Evolutionary conservation across 2,329 filamentous ascomycete species (phyloP).

Genomic region (Cladosporium colombiae): DNA sequence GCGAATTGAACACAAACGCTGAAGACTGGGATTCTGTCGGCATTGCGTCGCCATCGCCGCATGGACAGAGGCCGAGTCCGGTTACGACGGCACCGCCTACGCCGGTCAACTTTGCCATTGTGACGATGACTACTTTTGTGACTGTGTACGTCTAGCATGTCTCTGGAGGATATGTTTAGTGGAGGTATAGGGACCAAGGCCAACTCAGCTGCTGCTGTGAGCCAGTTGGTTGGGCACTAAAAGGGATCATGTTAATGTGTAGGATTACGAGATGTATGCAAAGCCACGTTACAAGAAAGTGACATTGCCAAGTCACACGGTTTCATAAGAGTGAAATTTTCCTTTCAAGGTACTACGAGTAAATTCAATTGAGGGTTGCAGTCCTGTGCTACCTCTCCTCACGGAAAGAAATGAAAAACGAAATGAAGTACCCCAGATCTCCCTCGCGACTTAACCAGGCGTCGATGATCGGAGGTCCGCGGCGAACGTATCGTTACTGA

Average conservation of each 20-base stretch:
- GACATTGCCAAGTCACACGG: neutral
- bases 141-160: constrained; percentile 11
- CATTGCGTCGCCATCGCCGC: neutral
- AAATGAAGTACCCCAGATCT: neutral
- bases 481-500: neutral
- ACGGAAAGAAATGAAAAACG: neutral
- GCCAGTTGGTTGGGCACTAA: neutral
- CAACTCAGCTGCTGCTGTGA: neutral
- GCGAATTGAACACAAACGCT: neutral
- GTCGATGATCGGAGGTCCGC: neutral
- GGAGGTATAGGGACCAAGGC: too few relatives aligned
- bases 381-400: neutral
- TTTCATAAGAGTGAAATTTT: neutral
- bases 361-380: neutral
- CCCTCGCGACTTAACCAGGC: neutral
- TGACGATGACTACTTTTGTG: constrained; percentile 20
- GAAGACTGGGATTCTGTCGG: neutral
- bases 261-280: neutral
- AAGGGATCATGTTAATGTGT: neutral
- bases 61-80: neutral
- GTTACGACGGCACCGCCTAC: neutral
- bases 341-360: neutral
- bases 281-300: neutral
- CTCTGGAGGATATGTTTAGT: neutral
- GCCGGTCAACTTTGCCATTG: neutral